Evolutionary conservation across 2,329 filamentous ascomycete species (phyloP), one percentile per base, ranked within the genome.

Genomic region (Diaporthe citrichinensis): DNA sequence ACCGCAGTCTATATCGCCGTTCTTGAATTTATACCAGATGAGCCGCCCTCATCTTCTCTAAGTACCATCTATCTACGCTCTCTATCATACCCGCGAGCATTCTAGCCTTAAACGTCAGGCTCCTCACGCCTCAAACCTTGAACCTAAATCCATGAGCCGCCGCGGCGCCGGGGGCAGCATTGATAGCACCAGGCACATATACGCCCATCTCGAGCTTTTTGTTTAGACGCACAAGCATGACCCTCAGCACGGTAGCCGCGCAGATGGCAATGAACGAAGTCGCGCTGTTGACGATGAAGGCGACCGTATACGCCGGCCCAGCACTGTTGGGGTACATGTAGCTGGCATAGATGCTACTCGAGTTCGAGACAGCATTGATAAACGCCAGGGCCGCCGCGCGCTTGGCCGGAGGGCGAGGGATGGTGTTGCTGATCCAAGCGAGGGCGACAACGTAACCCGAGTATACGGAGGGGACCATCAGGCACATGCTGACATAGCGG

Each of bases 391-490:
- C 93, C 0, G 93, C 87, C 1, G 87, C 87, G 76, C 93, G 90
- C 85, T 96, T 96, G 2, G 94, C 92, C 0, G 94, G 93, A 4
- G 94, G 94, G 7, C 94, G 90, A 0, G 94, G 94, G 71, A 96
- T 88, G 1, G 92, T 93, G 81, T 94, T 94, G 62, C 90, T 91
- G 78, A 96, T 95, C 94, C 94, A 97, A 3, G 92, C 90, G 5
- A 94, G 85, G 1, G 88, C 88, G 1, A 94, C 92, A 0, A 93
- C 93, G 80, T 92, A 95, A 65, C 90, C 90, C 1, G 89, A 88
- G 79, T 94, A 94, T 3, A 93, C 85, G 0, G 91, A 90, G 0
- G 90, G 87, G 2, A 90, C 87, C 91, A 95, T 94, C 53, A 95
- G 85, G 88, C 95, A 92, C 89, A 95, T 94, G 41, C 91, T 87